phyloP scores from a whole-genome alignment of 169 alveolate species.

The Fabrea salina region DNA sequence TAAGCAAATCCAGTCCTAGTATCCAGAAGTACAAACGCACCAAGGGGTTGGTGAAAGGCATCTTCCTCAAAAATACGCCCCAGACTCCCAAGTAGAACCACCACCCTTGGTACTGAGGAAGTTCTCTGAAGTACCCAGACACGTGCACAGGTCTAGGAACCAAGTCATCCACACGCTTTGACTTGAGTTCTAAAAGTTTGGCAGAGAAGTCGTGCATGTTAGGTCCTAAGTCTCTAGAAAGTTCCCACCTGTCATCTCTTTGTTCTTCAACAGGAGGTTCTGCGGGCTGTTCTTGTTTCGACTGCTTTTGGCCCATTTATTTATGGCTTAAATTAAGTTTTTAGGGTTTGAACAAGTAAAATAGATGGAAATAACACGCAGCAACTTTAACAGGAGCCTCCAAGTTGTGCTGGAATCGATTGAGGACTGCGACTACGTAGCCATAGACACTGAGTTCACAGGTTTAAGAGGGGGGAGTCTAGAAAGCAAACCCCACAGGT shows the following conservation, averaged over 20 bases:
- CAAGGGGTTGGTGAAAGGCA: conserved; percentile 30
- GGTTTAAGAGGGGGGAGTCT: conserved; percentile 27
- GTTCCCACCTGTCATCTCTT: neutral
- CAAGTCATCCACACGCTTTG: neutral
- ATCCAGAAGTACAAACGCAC: conserved; percentile 3
- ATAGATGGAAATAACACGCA: conserved; percentile 18
- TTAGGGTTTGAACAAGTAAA: no score
- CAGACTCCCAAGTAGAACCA: neutral
- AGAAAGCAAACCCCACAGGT: conserved; percentile 34
- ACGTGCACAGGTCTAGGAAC: neutral
- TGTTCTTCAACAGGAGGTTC: neutral
- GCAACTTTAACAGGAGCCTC: neutral
- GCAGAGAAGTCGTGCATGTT: neutral
- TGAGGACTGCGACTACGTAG: conserved; percentile 37
- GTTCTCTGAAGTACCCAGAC: neutral
- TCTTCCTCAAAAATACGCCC: neutral
- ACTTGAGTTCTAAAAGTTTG: neutral
- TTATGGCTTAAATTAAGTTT: no score
- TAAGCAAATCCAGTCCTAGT: conserved; percentile 19
- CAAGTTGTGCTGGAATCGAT: conserved; percentile 27
- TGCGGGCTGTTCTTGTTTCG: neutral
- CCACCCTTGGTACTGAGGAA: conserved; percentile 14
- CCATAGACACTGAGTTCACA: conserved; percentile 54
- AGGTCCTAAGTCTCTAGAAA: conserved; percentile 4
- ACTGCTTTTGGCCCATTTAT: conserved; percentile 13